Percentiles rank a stretch among this genome's conserved stretches.
phyloP scores from a whole-genome alignment of 305 asterid species.

The Coffea humblotiana region DNA sequence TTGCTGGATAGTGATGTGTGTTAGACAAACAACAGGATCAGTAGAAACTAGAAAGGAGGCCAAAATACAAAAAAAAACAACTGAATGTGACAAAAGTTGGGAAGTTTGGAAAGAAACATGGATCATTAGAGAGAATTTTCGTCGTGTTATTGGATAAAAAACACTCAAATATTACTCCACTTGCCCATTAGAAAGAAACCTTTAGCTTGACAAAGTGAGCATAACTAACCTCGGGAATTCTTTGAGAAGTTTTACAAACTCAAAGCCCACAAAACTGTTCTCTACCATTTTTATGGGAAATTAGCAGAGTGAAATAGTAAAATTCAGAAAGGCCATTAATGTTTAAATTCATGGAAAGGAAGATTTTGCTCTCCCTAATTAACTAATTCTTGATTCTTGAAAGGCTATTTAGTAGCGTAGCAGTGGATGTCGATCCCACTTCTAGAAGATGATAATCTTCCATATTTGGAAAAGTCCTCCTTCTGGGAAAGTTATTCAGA shows the following conservation, averaged over 20 bases:
- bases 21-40: neutral
- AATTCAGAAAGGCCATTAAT: neutral
- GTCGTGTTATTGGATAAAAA: neutral
- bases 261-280: neutral
- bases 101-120: neutral
- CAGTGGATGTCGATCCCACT: slow-evolving; percentile 9
- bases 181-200: neutral
- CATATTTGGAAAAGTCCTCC: neutral
- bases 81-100: neutral
- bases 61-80: neutral
- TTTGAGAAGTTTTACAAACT: neutral
- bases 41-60: neutral
- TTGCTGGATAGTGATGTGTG: neutral
- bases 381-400: neutral
- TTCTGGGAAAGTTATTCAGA: neutral
- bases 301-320: neutral
- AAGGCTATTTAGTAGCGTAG: neutral
- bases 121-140: neutral
- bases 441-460: slow-evolving; percentile 12
- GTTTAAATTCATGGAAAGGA: neutral
- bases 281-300: neutral
- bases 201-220: neutral
- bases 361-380: neutral
- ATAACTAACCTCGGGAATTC: neutral
- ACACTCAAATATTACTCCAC: neutral